A percentile compares a stretch with the other conserved stretches of the same genome.
These are phyloP conservation scores for Puccinellia tenuiflora DNA, from an alignment of 176 grass and related monocot genomes.

Conservation along the genomic window DNA sequence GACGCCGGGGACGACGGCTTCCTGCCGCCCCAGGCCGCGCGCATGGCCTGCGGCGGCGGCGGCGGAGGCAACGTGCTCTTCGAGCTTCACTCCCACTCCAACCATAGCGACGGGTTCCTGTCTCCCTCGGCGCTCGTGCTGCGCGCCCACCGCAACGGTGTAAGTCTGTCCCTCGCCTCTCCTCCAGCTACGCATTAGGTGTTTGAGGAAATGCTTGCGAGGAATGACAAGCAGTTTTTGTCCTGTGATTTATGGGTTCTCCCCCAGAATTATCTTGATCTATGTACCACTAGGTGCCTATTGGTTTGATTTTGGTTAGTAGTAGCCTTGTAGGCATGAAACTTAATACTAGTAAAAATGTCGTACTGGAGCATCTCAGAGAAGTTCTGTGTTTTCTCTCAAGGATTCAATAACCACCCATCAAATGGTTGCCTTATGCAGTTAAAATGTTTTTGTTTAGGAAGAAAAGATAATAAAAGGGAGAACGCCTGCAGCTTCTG, in stretches of 20 bases:
- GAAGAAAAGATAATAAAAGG: not conserved
- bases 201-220: constrained; percentile 24
- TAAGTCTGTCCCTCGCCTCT: not conserved
- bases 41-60: constrained; percentile 9
- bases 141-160: constrained; percentile 74
- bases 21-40: constrained; percentile 35
- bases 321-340: not conserved
- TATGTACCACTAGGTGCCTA: not conserved
- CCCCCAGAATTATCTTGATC: not conserved
- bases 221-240: not conserved
- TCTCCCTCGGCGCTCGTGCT: constrained; percentile 81
- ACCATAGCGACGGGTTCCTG: constrained; percentile 81
- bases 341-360: not conserved
- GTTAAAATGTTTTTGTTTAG: not conserved
- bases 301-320: not conserved
- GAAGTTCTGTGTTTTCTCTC: not conserved
- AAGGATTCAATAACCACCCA: not conserved
- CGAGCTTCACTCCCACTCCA: constrained; percentile 89
- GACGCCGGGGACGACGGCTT: constrained; percentile 42
- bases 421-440: not conserved
- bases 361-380: not conserved
- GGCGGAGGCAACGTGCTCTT: constrained; percentile 47
- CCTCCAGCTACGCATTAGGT: not conserved
- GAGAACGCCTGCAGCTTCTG: not conserved
- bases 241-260: not conserved